Evolutionary conservation across 2,329 filamentous ascomycete species (phyloP).

Genomic region (Pseudocercospora vitis): DNA sequence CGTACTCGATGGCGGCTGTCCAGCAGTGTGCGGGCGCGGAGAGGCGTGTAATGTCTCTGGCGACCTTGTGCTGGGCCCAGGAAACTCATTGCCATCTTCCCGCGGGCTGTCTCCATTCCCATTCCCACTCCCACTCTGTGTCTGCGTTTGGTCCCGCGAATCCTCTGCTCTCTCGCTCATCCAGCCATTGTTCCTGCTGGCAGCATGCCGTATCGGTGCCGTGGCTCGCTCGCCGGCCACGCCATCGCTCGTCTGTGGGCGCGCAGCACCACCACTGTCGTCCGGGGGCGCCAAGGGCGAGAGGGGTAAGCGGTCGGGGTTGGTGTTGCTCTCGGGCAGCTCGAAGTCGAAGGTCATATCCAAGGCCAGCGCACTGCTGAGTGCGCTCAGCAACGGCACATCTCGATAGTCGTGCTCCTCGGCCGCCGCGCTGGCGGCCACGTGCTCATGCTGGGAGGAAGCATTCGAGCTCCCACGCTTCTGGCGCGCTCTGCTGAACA

Average conservation of each 20-base stretch:
- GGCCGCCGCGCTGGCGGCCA: constrained; percentile 6
- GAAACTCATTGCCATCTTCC: constrained; percentile 19
- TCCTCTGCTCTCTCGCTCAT: too few species aligned
- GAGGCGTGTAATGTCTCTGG: not conserved
- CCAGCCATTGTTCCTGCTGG: too few species aligned
- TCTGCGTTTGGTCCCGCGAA: not conserved
- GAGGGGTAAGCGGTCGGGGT: constrained; percentile 4
- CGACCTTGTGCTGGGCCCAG: not conserved
- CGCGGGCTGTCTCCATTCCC: constrained; percentile 8
- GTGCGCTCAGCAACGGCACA: constrained; percentile 29
- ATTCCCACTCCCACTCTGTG: not conserved
- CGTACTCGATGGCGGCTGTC: constrained; percentile 12
- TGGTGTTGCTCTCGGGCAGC: constrained; percentile 19
- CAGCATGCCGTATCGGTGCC: constrained; percentile 20
- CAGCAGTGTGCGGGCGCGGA: constrained; percentile 22
- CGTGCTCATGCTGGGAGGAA: too few species aligned
- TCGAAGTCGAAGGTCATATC: constrained; percentile 36
- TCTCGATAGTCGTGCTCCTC: constrained; percentile 4
- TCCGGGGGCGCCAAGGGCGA: constrained; percentile 19
- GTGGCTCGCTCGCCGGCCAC: not conserved
- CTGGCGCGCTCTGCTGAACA: constrained; percentile 14
- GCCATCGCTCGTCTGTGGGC: constrained; percentile 31
- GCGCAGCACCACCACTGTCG: constrained; percentile 14
- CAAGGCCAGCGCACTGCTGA: constrained; percentile 16
- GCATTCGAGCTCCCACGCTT: constrained; percentile 8